Percentiles rank a stretch among this genome's conserved stretches.
Conservation (phyloP, 176 grass and related monocot genomes). For the Cenchrus americanus region DNA sequence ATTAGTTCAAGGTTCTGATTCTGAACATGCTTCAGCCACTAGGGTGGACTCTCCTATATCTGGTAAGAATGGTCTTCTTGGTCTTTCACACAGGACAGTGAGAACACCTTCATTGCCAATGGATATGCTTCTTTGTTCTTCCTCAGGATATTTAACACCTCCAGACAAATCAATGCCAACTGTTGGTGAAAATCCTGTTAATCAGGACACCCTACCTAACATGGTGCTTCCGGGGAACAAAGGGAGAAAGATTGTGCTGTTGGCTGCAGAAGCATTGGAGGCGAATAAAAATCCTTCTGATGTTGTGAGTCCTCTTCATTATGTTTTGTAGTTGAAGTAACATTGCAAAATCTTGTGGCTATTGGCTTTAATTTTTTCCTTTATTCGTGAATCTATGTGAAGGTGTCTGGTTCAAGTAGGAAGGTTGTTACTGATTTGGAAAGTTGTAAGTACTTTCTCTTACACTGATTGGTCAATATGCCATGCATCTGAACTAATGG, state of each 20-base stretch:
- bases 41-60: conserved; percentile 23
- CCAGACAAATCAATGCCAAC: conserved; percentile 8
- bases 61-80: conserved; percentile 25
- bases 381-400: conserved; percentile 36
- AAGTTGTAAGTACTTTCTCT: conserved; percentile 44
- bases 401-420: conserved; percentile 37
- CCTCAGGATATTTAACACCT: conserved; percentile 10
- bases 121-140: conserved; percentile 24
- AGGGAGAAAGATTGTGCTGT: not conserved
- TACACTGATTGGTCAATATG: not conserved
- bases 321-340: conserved; percentile 20
- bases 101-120: not conserved
- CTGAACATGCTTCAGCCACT: conserved; percentile 16
- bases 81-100: conserved; percentile 29
- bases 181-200: conserved; percentile 28
- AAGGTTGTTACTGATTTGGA: conserved; percentile 34
- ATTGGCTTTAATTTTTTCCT: conserved; percentile 13
- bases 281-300: conserved; percentile 21
- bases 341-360: not conserved
- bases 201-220: conserved; percentile 25
- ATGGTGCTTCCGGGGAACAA: conserved; percentile 15
- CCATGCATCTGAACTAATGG: conserved; percentile 15
- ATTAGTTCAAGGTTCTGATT: conserved; percentile 25
- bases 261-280: conserved; percentile 26
- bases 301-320: conserved; percentile 29